These are phyloP conservation scores for Cordyceps cicadae DNA, from an alignment of 2,329 filamentous ascomycete species.

Conservation along the genomic window DNA sequence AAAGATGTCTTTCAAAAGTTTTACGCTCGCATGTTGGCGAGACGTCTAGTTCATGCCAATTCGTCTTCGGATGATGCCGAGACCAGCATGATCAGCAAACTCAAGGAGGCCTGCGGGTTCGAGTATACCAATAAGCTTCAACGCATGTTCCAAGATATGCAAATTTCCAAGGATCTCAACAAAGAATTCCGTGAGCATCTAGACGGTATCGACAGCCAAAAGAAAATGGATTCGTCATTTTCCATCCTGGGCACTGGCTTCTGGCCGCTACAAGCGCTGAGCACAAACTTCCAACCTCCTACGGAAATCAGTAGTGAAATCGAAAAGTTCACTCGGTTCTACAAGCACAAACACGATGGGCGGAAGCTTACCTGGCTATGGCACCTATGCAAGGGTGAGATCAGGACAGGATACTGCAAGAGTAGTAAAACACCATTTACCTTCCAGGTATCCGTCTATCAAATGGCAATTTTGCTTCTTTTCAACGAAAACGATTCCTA, in stretches of 20 bases:
- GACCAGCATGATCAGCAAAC: constrained; percentile 98
- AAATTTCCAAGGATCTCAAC: constrained; percentile 97
- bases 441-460: constrained; percentile 94
- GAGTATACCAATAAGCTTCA: constrained; percentile 99
- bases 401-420: constrained; percentile 90
- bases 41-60: constrained; percentile 87
- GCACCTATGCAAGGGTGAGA: constrained; percentile 96
- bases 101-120: constrained; percentile 97
- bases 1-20: constrained; percentile 99
- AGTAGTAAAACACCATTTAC: constrained; percentile 85
- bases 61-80: constrained; percentile 96
- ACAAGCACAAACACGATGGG: constrained; percentile 92
- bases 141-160: constrained; percentile 99
- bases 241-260: constrained; percentile 93
- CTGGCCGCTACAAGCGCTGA: constrained; percentile 85
- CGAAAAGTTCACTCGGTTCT: constrained; percentile 83
- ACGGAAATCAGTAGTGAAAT: constrained; percentile 77
- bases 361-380: constrained; percentile 97
- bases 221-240: constrained; percentile 76
- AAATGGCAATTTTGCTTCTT: constrained; percentile 90
- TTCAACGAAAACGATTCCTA: constrained; percentile 89
- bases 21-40: constrained; percentile 92
- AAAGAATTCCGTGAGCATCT: constrained; percentile 73
- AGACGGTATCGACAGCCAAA: constrained; percentile 47
- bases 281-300: constrained; percentile 81